These are phyloP conservation scores for Metarhizium brunneum DNA, from an alignment of 2,329 filamentous ascomycete species.

Conservation along the genomic window DNA sequence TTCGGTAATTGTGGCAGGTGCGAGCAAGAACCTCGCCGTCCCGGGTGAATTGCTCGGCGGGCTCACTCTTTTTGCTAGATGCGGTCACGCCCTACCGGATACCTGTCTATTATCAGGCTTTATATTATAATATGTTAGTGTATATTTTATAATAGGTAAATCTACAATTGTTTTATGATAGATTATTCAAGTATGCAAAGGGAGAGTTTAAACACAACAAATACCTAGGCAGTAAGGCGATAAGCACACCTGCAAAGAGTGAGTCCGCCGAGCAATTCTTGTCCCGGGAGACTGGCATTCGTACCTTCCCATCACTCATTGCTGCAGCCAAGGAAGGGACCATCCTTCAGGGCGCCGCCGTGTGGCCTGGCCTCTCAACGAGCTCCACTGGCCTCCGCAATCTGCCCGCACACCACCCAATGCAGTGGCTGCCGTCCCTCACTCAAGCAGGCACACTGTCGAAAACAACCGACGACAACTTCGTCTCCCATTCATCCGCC, in stretches of 20 bases:
- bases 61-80: no score
- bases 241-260: no score
- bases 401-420: constrained; percentile 2
- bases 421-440: constrained; percentile 3
- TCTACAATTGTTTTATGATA: no score
- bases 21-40: neutral
- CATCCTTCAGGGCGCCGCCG: neutral
- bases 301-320: neutral
- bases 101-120: no score
- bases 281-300: neutral
- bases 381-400: constrained; percentile 8
- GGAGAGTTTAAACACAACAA: no score
- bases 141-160: no score
- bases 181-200: no score
- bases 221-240: no score
- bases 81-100: no score
- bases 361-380: constrained; percentile 5
- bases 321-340: neutral
- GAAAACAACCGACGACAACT: constrained; percentile 6
- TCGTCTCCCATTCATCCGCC: constrained; percentile 1
- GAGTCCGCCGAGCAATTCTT: no score
- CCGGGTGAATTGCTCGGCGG: neutral
- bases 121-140: no score
- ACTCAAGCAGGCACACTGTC: neutral
- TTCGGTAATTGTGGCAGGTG: neutral